Conservation (phyloP, 2,329 filamentous ascomycete genomes). For the Cryphonectria naterciae region DNA sequence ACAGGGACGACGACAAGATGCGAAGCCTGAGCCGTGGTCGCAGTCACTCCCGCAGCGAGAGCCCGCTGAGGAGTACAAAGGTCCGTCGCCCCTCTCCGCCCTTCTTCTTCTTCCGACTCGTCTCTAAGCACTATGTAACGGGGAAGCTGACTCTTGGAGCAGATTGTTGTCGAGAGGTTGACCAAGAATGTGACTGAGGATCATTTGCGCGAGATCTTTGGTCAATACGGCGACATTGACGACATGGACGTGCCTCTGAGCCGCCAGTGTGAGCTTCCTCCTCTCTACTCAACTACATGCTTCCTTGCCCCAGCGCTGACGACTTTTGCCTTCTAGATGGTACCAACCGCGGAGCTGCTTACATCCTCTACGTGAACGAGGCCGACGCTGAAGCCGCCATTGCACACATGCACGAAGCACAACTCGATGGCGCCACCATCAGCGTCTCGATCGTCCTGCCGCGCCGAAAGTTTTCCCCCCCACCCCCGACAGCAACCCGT, state of each 20-base stretch:
- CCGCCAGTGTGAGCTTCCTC: constrained; percentile 67
- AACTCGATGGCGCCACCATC: constrained; percentile 81
- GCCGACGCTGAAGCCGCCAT: constrained; percentile 86
- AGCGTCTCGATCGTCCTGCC: constrained; percentile 89
- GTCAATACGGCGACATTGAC: constrained; percentile 81
- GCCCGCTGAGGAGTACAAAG: constrained; percentile 56
- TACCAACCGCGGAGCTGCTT: constrained; percentile 90
- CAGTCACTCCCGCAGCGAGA: constrained; percentile 43
- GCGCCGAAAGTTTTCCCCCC: constrained; percentile 77
- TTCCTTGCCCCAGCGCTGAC: constrained; percentile 11
- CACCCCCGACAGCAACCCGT: constrained; percentile 72
- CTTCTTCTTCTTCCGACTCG: constrained; percentile 20
- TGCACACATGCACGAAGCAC: constrained; percentile 97
- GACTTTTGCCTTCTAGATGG: constrained; percentile 47
- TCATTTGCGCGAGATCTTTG: constrained; percentile 91
- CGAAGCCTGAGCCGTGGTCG: constrained; percentile 42
- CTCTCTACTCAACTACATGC: constrained; percentile 4
- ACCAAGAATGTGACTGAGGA: constrained; percentile 92
- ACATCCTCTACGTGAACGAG: constrained; percentile 80
- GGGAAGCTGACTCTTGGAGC: constrained; percentile 25
- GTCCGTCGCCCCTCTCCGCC: constrained; percentile 37
- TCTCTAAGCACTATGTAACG: background rate
- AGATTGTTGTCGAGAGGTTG: constrained; percentile 96
- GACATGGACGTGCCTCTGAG: constrained; percentile 92
- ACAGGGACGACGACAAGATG: constrained; percentile 40